Percentiles rank a stretch among this genome's conserved stretches.
Conservation (phyloP, 2,329 filamentous ascomycete genomes). For the Apiospora pterosperma region DNA sequence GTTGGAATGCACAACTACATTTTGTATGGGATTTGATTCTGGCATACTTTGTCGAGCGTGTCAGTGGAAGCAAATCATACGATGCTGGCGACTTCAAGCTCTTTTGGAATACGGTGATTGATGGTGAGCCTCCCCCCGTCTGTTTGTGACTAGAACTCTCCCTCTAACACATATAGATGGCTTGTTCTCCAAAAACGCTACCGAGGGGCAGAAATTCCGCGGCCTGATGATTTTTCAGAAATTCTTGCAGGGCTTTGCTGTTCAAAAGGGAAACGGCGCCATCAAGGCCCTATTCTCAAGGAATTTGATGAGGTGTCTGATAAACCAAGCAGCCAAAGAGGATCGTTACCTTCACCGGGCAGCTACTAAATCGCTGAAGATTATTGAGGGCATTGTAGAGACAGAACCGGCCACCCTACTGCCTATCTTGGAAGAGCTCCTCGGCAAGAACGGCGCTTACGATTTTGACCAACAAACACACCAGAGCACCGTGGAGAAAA, state of each 20-base stretch:
- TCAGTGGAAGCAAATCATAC: constrained; percentile 25
- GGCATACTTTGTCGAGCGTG: constrained; percentile 41
- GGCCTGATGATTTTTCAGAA: constrained; percentile 86
- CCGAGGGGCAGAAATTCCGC: constrained; percentile 85
- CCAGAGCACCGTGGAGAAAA: constrained; percentile 76
- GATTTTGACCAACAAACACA: constrained; percentile 86
- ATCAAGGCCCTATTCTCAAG: constrained; percentile 69
- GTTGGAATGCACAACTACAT: constrained; percentile 76
- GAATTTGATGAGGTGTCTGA: constrained; percentile 77
- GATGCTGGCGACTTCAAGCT: constrained; percentile 57
- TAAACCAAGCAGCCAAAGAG: constrained; percentile 76
- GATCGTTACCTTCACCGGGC: constrained; percentile 78
- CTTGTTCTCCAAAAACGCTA: constrained; percentile 77
- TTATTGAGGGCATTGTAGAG: constrained; percentile 63
- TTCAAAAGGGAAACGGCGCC: constrained; percentile 41
- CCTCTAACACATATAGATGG: constrained; percentile 52
- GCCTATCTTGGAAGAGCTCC: constrained; percentile 62
- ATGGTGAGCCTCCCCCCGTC: constrained; percentile 57
- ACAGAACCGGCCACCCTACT: constrained; percentile 56
- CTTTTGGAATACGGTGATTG: constrained; percentile 85
- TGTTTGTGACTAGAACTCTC: not conserved
- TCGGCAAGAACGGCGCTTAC: constrained; percentile 66
- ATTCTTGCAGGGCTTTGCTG: constrained; percentile 54
- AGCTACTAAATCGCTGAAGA: constrained; percentile 71
- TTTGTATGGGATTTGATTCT: constrained; percentile 86